Evolutionary conservation across 148 eudicot genomes (phyloP).

Genomic region (Heliosperma pusillum): DNA sequence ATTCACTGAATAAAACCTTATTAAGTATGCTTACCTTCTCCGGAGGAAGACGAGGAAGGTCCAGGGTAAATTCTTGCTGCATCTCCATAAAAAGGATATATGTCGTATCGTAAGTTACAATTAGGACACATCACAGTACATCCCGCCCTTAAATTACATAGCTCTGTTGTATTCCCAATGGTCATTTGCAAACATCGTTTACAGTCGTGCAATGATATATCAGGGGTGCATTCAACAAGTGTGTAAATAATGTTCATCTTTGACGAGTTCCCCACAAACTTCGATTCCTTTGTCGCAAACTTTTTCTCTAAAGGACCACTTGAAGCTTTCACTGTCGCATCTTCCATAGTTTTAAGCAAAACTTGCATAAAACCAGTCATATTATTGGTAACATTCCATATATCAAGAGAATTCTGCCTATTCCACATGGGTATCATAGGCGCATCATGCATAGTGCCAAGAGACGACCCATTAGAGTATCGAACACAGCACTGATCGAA

Average conservation of each 20-base stretch:
- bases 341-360: constrained; percentile 25
- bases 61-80: constrained; percentile 4
- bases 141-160: constrained; percentile 33
- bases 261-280: constrained; percentile 24
- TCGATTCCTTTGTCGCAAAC: constrained; percentile 32
- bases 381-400: constrained; percentile 27
- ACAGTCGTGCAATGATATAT: constrained; percentile 30
- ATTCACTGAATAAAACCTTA: not conserved
- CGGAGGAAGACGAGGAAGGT: not conserved
- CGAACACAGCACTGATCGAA: constrained; percentile 32
- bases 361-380: constrained; percentile 26
- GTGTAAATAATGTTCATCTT: constrained; percentile 22
- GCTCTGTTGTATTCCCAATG: constrained; percentile 32
- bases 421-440: constrained; percentile 42
- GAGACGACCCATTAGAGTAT: constrained; percentile 26
- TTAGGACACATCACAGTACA: constrained; percentile 42
- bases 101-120: constrained; percentile 35
- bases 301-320: constrained; percentile 23
- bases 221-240: constrained; percentile 34
- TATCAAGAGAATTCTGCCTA: constrained; percentile 30
- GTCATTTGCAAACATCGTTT: constrained; percentile 25
- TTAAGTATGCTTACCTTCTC: constrained; percentile 21
- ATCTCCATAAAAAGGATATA: constrained; percentile 32
- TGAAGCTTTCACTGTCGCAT: constrained; percentile 27
- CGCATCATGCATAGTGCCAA: constrained; percentile 30